Evolutionary conservation across 2,329 filamentous ascomycete species (phyloP).

Genomic region (Onygenales sp.): DNA sequence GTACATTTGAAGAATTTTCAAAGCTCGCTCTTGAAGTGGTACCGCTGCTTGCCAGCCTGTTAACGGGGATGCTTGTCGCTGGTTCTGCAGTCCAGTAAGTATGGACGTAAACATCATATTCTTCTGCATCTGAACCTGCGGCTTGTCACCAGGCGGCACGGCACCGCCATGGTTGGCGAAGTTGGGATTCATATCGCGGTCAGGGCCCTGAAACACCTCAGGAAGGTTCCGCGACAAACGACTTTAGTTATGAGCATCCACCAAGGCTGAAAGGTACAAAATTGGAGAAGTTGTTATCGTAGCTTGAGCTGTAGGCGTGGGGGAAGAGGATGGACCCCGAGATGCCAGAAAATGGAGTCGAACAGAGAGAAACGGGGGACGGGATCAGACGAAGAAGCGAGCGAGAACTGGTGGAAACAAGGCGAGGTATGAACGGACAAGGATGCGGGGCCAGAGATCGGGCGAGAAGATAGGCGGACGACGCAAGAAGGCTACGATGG

Average conservation of each 20-base stretch:
- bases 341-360: too few species aligned
- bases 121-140: conserved; percentile 24
- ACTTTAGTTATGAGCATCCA: conserved; percentile 6
- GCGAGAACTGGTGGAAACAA: background rate
- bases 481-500: too few species aligned
- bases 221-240: conserved; percentile 4
- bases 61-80: conserved; percentile 25
- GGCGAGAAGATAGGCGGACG: too few species aligned
- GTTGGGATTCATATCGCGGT: conserved; percentile 34
- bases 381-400: background rate
- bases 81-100: conserved; percentile 28
- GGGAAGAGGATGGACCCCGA: too few species aligned
- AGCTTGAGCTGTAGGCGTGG: too few species aligned
- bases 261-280: background rate
- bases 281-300: too few species aligned
- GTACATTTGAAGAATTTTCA: conserved; percentile 37
- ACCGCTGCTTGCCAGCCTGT: conserved; percentile 37
- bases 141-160: conserved; percentile 25
- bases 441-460: too few species aligned
- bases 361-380: background rate
- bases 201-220: conserved; percentile 23
- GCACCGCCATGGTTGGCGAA: conserved; percentile 28
- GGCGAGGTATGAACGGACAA: too few species aligned
- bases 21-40: conserved; percentile 27
- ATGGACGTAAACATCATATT: conserved; percentile 29